Evolutionary conservation across 805 yeast species (phyloP).

Genomic region (Barnettozyma sp.): DNA sequence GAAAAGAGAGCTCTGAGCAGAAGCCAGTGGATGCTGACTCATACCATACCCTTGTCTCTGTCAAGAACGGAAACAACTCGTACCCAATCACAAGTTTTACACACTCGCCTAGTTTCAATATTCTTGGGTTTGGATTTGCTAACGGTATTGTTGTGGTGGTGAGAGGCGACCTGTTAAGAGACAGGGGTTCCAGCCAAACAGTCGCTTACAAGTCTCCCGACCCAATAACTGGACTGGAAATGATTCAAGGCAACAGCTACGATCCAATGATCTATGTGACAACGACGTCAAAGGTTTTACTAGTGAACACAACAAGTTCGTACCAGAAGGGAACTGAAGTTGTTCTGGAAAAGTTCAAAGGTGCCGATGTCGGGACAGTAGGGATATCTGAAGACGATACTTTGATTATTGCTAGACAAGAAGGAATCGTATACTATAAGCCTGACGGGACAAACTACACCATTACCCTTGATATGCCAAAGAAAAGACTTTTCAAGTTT

Average conservation of each 20-base stretch:
- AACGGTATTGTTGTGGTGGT: constrained; percentile 78
- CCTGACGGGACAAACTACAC: constrained; percentile 46
- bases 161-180: constrained; percentile 83
- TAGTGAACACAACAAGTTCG: constrained; percentile 72
- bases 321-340: constrained; percentile 58
- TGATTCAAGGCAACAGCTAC: constrained; percentile 37
- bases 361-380: constrained; percentile 40
- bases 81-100: constrained; percentile 70
- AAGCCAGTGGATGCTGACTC: constrained; percentile 28
- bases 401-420: constrained; percentile 58
- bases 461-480: constrained; percentile 50
- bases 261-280: constrained; percentile 57
- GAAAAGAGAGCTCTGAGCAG: constrained; percentile 16
- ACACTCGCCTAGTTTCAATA: constrained; percentile 46
- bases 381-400: constrained; percentile 36
- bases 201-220: constrained; percentile 62
- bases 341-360: constrained; percentile 37
- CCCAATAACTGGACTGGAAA: constrained; percentile 73
- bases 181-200: constrained; percentile 85
- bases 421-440: constrained; percentile 59
- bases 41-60: constrained; percentile 54
- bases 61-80: constrained; percentile 68
- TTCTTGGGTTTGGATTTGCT: constrained; percentile 71
- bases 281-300: constrained; percentile 64
- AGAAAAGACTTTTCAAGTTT: constrained; percentile 43